Evolutionary conservation across 768 basidiomycete species (phyloP).

Genomic region (Boletus pseudo-olivaceus): DNA sequence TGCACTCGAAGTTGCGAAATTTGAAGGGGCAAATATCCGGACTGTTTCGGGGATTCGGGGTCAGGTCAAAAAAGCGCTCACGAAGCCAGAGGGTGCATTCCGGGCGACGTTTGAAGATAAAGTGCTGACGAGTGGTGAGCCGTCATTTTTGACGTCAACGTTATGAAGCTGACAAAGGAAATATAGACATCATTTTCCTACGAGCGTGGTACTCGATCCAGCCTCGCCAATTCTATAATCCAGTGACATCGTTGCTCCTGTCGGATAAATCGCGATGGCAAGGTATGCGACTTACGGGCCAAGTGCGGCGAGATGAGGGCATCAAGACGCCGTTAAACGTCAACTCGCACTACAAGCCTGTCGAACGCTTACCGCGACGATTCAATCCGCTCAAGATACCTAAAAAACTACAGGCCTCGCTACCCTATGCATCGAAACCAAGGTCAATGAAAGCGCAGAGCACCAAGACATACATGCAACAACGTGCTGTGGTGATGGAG

Average conservation of each 20-base stretch:
- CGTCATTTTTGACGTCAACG: not conserved
- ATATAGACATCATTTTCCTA: slow-evolving; percentile 86
- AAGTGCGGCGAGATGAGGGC: slow-evolving; percentile 83
- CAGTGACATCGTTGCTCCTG: slow-evolving; percentile 86
- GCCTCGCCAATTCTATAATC: slow-evolving; percentile 94
- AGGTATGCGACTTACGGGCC: slow-evolving; percentile 95
- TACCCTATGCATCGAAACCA: slow-evolving; percentile 93
- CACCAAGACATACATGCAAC: slow-evolving; percentile 83
- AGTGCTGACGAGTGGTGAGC: slow-evolving; percentile 89
- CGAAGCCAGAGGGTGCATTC: slow-evolving; percentile 95
- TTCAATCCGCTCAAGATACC: slow-evolving; percentile 91
- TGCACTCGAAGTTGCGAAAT: slow-evolving; percentile 94
- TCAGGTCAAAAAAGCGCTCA: slow-evolving; percentile 92
- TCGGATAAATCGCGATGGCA: slow-evolving; percentile 80
- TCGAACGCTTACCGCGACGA: slow-evolving; percentile 75
- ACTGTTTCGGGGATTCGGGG: slow-evolving; percentile 96
- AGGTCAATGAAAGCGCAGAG: slow-evolving; percentile 74
- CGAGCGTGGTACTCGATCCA: slow-evolving; percentile 96
- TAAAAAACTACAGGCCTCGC: slow-evolving; percentile 81
- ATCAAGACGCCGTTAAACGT: slow-evolving; percentile 75
- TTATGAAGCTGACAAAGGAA: not conserved
- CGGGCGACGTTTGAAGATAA: slow-evolving; percentile 99
- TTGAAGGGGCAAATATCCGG: slow-evolving; percentile 94
- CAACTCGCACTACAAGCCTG: slow-evolving; percentile 84
- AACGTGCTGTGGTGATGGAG: slow-evolving; percentile 92